Evolutionary conservation across 352 stramenopile species (phyloP).

Genomic region (Phytophthora lateralis): DNA sequence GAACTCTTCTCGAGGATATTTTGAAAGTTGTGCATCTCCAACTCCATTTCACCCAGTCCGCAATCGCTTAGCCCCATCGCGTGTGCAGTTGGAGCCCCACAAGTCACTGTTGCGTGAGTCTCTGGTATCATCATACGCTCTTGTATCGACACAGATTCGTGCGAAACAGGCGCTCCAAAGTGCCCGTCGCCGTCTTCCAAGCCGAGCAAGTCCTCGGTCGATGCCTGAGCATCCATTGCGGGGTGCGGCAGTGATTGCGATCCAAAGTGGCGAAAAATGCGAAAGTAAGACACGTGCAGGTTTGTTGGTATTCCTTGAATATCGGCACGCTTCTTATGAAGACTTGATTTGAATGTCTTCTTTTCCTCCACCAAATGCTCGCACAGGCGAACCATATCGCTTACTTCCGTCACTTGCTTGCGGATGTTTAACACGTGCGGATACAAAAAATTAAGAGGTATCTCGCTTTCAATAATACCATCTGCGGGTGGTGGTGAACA

Average conservation of each 20-base stretch:
- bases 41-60: conserved; percentile 82
- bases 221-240: conserved; percentile 34
- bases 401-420: conserved; percentile 65
- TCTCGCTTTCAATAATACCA: conserved; percentile 62
- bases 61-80: conserved; percentile 78
- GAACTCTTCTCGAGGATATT: conserved; percentile 68
- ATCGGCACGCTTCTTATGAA: conserved; percentile 81
- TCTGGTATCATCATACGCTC: conserved; percentile 53
- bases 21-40: conserved; percentile 75
- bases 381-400: conserved; percentile 68
- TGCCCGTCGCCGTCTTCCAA: conserved; percentile 35
- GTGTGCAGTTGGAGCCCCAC: conserved; percentile 81
- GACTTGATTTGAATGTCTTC: conserved; percentile 86
- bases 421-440: conserved; percentile 74
- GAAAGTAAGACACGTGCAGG: conserved; percentile 84
- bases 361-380: conserved; percentile 69
- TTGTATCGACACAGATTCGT: conserved; percentile 33
- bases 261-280: conserved; percentile 70
- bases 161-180: conserved; percentile 9
- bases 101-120: conserved; percentile 78
- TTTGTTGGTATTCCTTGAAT: conserved; percentile 87
- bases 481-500: conserved; percentile 43
- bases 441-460: conserved; percentile 74
- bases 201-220: conserved; percentile 63
- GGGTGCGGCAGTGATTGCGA: conserved; percentile 28